Evolutionary conservation across 177 flowering plant species (phyloP).

Genomic region (Vitis hybrid): DNA sequence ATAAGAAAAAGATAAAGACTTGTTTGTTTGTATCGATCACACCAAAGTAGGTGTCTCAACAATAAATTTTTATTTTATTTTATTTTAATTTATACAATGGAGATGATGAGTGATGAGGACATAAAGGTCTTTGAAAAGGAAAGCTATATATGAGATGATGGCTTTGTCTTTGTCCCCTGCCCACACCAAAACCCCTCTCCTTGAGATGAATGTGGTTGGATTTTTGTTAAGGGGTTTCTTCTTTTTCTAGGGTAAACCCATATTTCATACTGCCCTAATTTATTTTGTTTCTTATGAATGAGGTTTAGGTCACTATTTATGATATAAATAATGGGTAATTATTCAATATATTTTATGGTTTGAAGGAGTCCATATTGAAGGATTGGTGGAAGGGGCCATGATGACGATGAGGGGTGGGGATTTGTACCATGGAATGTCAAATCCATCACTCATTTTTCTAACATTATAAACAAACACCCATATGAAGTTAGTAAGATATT

Average conservation of each 20-base stretch:
- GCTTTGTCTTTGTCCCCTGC: conserved; percentile 14
- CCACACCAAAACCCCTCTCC: conserved; percentile 10
- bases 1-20: neutral
- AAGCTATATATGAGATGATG: conserved; percentile 20
- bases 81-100: neutral
- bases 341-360: neutral
- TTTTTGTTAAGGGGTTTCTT: conserved; percentile 5
- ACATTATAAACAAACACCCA: neutral
- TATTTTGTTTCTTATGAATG: neutral
- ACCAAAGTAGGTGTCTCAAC: conserved; percentile 22
- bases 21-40: conserved; percentile 18
- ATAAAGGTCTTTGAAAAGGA: conserved; percentile 18
- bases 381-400: neutral
- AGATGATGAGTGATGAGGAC: conserved; percentile 28
- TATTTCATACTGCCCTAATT: neutral
- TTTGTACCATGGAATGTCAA: conserved; percentile 5
- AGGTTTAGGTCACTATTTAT: conserved; percentile 10
- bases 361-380: conserved; percentile 8
- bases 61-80: neutral
- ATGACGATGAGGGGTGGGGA: neutral
- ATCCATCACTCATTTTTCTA: neutral
- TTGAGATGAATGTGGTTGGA: conserved; percentile 12
- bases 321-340: conserved; percentile 10
- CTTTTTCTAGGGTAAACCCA: conserved; percentile 1
- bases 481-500: neutral